Base-by-base conservation (phyloP, 169 alveolate species). In the Plasmodium adleri region DNA sequence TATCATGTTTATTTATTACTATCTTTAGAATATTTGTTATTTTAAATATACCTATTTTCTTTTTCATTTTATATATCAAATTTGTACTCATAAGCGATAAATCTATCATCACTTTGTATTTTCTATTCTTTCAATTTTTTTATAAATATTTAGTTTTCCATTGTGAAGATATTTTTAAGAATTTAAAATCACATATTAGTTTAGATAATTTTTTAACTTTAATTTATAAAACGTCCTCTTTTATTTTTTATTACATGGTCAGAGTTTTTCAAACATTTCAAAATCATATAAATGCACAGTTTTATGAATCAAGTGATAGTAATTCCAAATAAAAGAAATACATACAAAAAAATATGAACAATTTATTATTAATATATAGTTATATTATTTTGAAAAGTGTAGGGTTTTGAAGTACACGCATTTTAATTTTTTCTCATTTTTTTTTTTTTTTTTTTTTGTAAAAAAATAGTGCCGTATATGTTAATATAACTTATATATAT, bases 111-210 rank as follows among this genome's bases (percentile, higher is more conserved):
- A 67, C 24, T 62, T 28, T 83, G 15, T 83, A 83, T 63, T 60
- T 68, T 63, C 13, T 56, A 39, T 68, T 67, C 58, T 43, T 56
- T 67, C 15, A 28, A 32, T 68, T 68, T 13, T 68, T 68, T 13
- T 83, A 83, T 49, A 83, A 68, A 54, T 83, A 68, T 68, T 15
- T 83, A 68, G 72, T 83, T 67, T 56, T 58, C 56, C 80, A 83
- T 10, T 56, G 68, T 56, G 63, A 22, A 32, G 52, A 54, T 17
- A 67, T 83, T 83, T 83, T 83, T 32, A 83, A 83, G 64, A 83
- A 83, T 68, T 83, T 17, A 17, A 28, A 67, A 43, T 39, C 68
- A 67, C 22, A 12, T 43, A 28, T 43, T 52, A 39, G 22, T 56
- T 67, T 80, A 47, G 26, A 17, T 67, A 64, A 63, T 52, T 54